A percentile compares a stretch with the other conserved stretches of the same genome.
Evolutionary conservation across 768 basidiomycete genomes (phyloP).

Genomic region (Hortiboletus campestris): DNA sequence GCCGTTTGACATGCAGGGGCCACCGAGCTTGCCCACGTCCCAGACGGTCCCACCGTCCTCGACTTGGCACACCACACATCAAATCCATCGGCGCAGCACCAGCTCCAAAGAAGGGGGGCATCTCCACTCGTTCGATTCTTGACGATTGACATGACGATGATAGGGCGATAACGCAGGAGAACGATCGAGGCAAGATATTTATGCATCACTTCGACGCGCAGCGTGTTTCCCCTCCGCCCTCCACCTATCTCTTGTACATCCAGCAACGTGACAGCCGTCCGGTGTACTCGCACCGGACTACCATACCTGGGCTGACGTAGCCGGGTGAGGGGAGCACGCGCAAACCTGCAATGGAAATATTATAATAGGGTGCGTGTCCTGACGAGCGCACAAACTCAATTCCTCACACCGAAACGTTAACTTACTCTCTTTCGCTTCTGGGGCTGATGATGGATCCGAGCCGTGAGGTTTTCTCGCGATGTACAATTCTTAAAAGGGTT

Average conservation of each 20-base stretch:
- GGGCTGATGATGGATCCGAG: slow-evolving; percentile 11
- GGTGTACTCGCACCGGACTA: slow-evolving; percentile 4
- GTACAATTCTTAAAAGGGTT: not conserved
- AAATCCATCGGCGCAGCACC: not conserved
- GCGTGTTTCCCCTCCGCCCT: not conserved
- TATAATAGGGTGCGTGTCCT: not conserved
- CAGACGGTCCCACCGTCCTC: not conserved
- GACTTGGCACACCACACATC: not conserved
- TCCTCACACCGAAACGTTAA: slow-evolving; percentile 11
- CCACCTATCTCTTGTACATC: not conserved
- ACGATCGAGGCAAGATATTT: not conserved
- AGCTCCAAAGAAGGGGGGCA: not conserved
- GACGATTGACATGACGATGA: not conserved
- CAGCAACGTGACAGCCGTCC: not conserved
- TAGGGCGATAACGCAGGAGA: not conserved
- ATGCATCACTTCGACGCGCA: not conserved
- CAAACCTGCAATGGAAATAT: slow-evolving; percentile 9
- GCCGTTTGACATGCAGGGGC: not conserved
- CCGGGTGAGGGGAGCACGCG: not conserved
- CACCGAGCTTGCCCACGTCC: not conserved
- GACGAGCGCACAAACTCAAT: slow-evolving; percentile 8
- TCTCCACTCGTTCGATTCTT: not conserved
- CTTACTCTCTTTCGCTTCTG: not conserved
- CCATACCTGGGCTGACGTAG: slow-evolving; percentile 9
- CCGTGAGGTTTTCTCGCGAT: not conserved